Evolutionary conservation across 768 basidiomycete species (phyloP).

Genomic region (Phlegmacium glaucopus): DNA sequence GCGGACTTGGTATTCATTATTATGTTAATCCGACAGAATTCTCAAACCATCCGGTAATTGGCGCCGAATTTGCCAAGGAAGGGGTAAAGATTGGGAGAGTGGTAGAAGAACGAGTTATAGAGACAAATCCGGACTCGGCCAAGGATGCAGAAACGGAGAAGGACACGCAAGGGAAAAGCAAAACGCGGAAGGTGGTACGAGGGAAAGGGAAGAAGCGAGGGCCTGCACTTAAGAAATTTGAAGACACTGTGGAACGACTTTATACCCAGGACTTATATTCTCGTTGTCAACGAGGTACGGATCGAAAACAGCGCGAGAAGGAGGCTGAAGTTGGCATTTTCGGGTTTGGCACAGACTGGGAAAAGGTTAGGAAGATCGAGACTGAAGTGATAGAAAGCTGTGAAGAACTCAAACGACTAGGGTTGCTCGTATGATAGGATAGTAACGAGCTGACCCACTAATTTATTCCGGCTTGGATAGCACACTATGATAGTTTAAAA

Average conservation of each 20-base stretch:
- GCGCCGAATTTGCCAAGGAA: constrained; percentile 61
- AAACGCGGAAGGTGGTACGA: constrained; percentile 24
- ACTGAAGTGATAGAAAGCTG: constrained; percentile 71
- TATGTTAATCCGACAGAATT: constrained; percentile 82
- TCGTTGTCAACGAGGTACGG: constrained; percentile 68
- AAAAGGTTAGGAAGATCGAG: constrained; percentile 75
- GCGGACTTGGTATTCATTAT: constrained; percentile 69
- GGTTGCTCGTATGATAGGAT: constrained; percentile 35
- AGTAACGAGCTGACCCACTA: constrained; percentile 8
- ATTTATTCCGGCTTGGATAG: constrained; percentile 21
- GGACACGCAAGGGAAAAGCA: constrained; percentile 26
- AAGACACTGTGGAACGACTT: constrained; percentile 68
- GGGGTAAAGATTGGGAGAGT: constrained; percentile 35
- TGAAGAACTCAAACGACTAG: constrained; percentile 67
- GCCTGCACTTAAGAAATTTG: constrained; percentile 58
- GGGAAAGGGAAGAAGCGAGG: constrained; percentile 32
- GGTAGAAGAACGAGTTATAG: constrained; percentile 23
- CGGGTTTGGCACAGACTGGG: constrained; percentile 91
- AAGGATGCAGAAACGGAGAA: constrained; percentile 16
- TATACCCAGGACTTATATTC: constrained; percentile 70
- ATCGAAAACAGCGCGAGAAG: constrained; percentile 64
- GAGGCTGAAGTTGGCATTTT: constrained; percentile 84
- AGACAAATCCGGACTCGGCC: constrained; percentile 9
- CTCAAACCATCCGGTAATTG: constrained; percentile 69
- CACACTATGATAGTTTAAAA: constrained; percentile 17